These are phyloP conservation scores for Adansonia gregorii DNA, from an alignment of 441 rosid species.

Conservation along the genomic window DNA sequence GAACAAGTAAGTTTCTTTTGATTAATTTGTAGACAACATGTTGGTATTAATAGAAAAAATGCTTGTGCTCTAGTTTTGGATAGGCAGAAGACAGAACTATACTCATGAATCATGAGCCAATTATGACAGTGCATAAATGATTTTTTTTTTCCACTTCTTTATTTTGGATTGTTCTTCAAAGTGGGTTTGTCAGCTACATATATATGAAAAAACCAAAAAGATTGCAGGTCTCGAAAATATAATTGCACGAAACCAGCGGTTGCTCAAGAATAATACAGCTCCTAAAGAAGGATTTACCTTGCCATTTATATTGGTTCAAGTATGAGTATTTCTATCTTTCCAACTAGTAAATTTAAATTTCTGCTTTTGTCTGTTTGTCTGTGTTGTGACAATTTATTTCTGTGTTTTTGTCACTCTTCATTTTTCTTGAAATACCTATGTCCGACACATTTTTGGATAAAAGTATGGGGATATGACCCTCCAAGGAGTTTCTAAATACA, in stretches of 20 bases:
- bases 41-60: background rate
- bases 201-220: constrained; percentile 25
- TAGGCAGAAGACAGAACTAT: background rate
- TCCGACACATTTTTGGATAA: too few species aligned
- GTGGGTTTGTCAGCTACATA: constrained; percentile 5
- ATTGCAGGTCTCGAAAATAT: constrained; percentile 52
- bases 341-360: background rate
- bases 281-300: constrained; percentile 54
- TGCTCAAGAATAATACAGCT: constrained; percentile 40
- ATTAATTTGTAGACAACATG: background rate
- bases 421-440: too few species aligned
- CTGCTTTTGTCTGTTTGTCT: background rate
- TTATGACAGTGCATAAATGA: background rate
- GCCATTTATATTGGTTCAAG: constrained; percentile 64
- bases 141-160: background rate
- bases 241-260: constrained; percentile 45
- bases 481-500: too few species aligned
- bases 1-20: constrained; percentile 44
- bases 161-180: background rate
- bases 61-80: background rate
- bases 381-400: background rate
- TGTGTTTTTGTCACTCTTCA: too few species aligned
- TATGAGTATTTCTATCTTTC: constrained; percentile 20
- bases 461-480: too few species aligned
- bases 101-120: background rate